phyloP scores from a whole-genome alignment of 2,329 filamentous ascomycete species.

The Pseudofabraea citricarpa region DNA sequence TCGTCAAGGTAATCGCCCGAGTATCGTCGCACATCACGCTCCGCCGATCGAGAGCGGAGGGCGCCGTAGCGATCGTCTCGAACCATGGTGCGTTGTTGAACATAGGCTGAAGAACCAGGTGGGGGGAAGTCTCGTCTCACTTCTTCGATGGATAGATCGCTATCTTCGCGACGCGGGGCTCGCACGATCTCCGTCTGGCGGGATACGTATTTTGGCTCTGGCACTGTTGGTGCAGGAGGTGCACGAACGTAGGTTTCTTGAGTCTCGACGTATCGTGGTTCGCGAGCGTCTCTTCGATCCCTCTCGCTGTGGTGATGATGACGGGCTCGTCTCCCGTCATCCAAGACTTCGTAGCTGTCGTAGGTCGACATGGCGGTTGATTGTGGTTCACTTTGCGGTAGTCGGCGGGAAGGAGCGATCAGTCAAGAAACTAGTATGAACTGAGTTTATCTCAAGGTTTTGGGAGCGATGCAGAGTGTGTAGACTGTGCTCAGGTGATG shows the following conservation, averaged over 20 bases:
- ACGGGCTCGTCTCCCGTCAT: conserved; percentile 20
- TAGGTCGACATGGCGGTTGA: conserved; percentile 18
- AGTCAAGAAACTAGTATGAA: neutral
- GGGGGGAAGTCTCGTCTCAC: conserved; percentile 81
- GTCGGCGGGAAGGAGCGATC: neutral
- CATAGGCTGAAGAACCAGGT: conserved; percentile 26
- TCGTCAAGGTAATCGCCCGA: conserved; percentile 54
- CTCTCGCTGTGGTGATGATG: conserved; percentile 23
- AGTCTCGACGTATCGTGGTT: conserved; percentile 48
- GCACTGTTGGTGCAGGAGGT: conserved; percentile 13
- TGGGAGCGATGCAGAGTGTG: too few relatives aligned
- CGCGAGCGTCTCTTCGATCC: conserved; percentile 30
- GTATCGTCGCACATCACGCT: conserved; percentile 51
- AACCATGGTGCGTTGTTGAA: conserved; percentile 17
- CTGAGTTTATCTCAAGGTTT: too few relatives aligned
- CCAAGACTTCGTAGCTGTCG: conserved; percentile 23
- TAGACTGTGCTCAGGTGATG: too few relatives aligned
- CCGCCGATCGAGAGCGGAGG: conserved; percentile 59
- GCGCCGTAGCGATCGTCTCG: conserved; percentile 28
- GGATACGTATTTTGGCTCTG: conserved; percentile 22
- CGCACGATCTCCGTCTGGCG: conserved; percentile 53
- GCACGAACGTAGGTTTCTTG: conserved; percentile 28
- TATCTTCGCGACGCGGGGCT: conserved; percentile 61
- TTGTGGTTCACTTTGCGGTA: neutral
- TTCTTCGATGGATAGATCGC: conserved; percentile 73